Evolutionary conservation across 257 asterid genomes (phyloP).

Genomic region (Plantago ovata): DNA sequence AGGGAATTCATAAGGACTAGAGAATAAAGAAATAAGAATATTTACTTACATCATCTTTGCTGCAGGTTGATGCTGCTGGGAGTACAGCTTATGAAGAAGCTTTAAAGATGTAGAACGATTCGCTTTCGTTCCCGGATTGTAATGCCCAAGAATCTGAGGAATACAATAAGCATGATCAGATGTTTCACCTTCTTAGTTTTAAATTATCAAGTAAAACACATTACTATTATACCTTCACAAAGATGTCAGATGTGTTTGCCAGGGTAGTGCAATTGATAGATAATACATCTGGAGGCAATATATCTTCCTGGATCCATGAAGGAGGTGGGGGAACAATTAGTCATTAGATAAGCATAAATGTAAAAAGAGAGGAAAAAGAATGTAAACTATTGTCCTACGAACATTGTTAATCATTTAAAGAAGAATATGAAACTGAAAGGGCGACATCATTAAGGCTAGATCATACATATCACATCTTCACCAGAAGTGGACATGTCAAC

Average conservation of each 20-base stretch:
- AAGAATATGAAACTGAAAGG: not conserved
- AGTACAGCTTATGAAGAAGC: slow-evolving; percentile 58
- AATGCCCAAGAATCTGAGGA: slow-evolving; percentile 57
- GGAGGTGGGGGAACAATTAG: not conserved
- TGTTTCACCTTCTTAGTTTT: slow-evolving; percentile 16
- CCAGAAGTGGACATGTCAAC: slow-evolving; percentile 5
- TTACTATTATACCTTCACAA: slow-evolving; percentile 61
- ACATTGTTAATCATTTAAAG: not conserved
- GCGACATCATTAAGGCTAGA: not conserved
- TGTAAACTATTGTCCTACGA: not conserved
- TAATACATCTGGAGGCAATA: slow-evolving; percentile 59
- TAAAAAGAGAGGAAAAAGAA: not conserved
- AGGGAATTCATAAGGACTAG: not conserved
- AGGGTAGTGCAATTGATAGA: slow-evolving; percentile 85
- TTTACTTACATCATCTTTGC: slow-evolving; percentile 62
- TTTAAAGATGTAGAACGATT: slow-evolving; percentile 45
- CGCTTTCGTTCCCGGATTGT: slow-evolving; percentile 32
- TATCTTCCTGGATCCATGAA: slow-evolving; percentile 46
- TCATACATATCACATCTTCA: not conserved
- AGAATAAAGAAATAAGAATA: not conserved
- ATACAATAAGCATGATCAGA: slow-evolving; percentile 11
- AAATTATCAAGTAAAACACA: slow-evolving; percentile 8
- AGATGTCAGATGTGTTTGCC: slow-evolving; percentile 64
- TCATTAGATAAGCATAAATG: slow-evolving; percentile 7
- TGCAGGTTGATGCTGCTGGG: slow-evolving; percentile 53